Evolutionary conservation across 192 early-diverging fungal genomes (phyloP).

Genomic region (Mortierella hygrophila): DNA sequence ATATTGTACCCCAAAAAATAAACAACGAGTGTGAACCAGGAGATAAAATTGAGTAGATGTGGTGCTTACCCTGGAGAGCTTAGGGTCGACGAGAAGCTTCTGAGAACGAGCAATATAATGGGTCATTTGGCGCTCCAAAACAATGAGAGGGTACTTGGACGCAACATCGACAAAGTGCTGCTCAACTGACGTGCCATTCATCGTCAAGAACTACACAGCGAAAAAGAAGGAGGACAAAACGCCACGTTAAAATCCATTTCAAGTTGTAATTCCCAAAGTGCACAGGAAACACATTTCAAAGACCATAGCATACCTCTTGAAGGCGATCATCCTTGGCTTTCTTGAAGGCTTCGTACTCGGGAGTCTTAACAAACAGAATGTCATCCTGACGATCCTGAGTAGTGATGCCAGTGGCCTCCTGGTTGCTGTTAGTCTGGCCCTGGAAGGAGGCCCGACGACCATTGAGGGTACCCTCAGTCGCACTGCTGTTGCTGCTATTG

Average conservation of each 20-base stretch:
- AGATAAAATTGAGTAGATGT: not conserved
- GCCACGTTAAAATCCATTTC: not conserved
- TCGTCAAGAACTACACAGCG: constrained; percentile 47
- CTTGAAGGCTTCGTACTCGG: constrained; percentile 63
- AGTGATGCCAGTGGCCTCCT: constrained; percentile 5
- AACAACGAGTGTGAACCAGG: not conserved
- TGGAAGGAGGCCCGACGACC: not conserved
- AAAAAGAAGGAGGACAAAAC: not conserved
- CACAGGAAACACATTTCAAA: not conserved
- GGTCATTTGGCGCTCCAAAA: constrained; percentile 66
- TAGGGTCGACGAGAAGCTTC: constrained; percentile 59
- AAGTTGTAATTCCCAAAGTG: not conserved
- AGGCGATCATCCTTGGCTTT: constrained; percentile 60
- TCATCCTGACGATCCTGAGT: constrained; percentile 45
- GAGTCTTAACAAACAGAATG: constrained; percentile 56
- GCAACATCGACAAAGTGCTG: constrained; percentile 59
- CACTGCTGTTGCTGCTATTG: not conserved
- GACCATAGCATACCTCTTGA: constrained; percentile 41
- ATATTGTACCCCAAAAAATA: not conserved
- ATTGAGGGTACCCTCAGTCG: not conserved
- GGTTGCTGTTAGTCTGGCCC: constrained; percentile 6
- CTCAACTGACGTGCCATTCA: constrained; percentile 32
- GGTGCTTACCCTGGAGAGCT: constrained; percentile 58
- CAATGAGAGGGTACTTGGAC: constrained; percentile 55
- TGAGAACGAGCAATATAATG: constrained; percentile 61